These are phyloP conservation scores for Leucosporidium scottii DNA, from an alignment of 768 basidiomycete species.

Conservation along the genomic window DNA sequence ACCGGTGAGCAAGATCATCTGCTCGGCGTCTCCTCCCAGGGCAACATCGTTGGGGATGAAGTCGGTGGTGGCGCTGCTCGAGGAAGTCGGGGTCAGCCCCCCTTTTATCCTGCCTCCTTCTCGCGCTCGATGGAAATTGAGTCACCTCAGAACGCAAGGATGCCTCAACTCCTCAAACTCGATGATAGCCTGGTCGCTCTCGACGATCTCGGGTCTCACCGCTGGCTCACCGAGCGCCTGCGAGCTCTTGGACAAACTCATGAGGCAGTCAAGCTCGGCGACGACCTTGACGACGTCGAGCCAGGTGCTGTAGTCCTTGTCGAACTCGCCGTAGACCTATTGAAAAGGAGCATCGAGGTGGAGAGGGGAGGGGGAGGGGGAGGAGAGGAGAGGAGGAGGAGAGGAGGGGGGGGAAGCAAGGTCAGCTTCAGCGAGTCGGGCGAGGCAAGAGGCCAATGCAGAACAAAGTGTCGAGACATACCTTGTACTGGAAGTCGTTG, in stretches of 20 bases:
- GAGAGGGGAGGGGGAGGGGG: too few relatives aligned
- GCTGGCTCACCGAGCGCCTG: conserved; percentile 82
- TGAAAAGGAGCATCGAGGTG: background rate
- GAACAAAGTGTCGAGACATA: background rate
- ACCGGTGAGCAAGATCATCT: conserved; percentile 82
- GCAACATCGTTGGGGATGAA: conserved; percentile 93
- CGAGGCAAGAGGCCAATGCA: background rate
- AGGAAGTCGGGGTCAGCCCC: background rate
- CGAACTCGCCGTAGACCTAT: conserved; percentile 66
- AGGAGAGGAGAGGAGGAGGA: background rate
- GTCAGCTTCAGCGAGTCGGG: background rate
- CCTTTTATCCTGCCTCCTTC: background rate
- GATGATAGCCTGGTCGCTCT: conserved; percentile 67
- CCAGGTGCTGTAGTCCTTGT: conserved; percentile 64
- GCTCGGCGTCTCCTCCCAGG: conserved; percentile 62
- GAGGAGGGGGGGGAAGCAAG: too few relatives aligned
- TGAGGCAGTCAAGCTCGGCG: conserved; percentile 92
- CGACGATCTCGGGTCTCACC: conserved; percentile 84
- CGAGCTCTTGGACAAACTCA: conserved; percentile 84
- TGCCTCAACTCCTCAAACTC: conserved; percentile 87
- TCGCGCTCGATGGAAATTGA: background rate
- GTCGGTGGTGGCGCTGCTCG: conserved; percentile 41
- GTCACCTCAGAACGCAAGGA: conserved; percentile 58
- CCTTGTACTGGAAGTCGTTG: conserved; percentile 71
- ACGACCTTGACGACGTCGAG: conserved; percentile 73